A percentile compares a stretch with the other conserved stretches of the same genome.
These are phyloP conservation scores for Colletotrichum zoysiae DNA, from an alignment of 2,329 filamentous ascomycete genomes.

Conservation along the genomic window DNA sequence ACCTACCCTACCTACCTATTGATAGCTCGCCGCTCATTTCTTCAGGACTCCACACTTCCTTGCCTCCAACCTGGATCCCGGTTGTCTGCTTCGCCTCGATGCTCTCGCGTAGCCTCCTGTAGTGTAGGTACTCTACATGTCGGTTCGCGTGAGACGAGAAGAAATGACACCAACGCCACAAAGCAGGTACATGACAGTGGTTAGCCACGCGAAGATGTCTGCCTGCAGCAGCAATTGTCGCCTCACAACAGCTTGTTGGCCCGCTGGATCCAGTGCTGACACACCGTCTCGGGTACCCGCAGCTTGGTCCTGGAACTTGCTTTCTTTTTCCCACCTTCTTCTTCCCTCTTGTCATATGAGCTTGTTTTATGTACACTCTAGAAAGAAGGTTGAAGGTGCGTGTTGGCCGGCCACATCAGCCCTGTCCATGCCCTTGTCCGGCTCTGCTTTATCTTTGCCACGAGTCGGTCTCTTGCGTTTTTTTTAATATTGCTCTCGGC, in stretches of 20 bases:
- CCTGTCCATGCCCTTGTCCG: conserved; percentile 26
- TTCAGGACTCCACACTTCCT: conserved; percentile 27
- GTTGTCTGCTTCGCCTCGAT: background rate
- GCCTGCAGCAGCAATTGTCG: conserved; percentile 5
- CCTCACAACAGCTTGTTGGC: conserved; percentile 1
- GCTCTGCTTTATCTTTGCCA: conserved; percentile 5
- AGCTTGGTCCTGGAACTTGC: background rate
- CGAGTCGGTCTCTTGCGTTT: conserved; percentile 25
- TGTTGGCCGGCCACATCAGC: conserved; percentile 8
- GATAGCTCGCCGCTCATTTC: conserved; percentile 29
- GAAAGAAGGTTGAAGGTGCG: conserved; percentile 12
- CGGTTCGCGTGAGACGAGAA: conserved; percentile 34
- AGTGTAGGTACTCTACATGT: background rate
- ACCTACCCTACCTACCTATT: background rate
- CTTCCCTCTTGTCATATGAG: background rate
- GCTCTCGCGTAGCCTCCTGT: background rate
- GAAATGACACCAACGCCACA: conserved; percentile 30
- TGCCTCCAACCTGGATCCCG: conserved; percentile 2
- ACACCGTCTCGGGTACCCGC: conserved; percentile 1
- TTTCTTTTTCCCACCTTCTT: background rate
- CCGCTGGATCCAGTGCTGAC: background rate
- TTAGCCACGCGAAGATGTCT: conserved; percentile 40
- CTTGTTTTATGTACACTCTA: conserved; percentile 31
- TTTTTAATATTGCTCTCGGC: conserved; percentile 21
- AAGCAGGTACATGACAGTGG: conserved; percentile 37